A percentile compares a stretch with the other conserved stretches of the same genome.
phyloP scores from a whole-genome alignment of 2,329 filamentous ascomycete genomes.

The Pseudocercospora pini-densiflorae region DNA sequence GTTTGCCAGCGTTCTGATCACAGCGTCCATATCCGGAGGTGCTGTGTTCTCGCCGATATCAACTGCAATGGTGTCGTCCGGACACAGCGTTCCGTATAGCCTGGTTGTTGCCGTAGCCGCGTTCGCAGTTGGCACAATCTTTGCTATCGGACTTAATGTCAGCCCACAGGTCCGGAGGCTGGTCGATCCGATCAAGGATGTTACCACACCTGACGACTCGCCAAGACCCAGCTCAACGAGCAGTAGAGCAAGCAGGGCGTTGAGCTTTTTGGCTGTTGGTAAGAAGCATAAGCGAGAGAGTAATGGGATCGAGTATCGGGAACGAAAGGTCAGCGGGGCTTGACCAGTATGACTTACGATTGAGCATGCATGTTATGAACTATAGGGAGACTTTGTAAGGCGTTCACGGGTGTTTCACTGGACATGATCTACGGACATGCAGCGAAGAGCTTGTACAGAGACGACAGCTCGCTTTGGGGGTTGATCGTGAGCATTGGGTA shows the following conservation, averaged over 20 bases:
- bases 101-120: conserved; percentile 59
- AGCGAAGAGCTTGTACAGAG: background rate
- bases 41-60: conserved; percentile 61
- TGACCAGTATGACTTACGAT: conserved; percentile 4
- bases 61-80: conserved; percentile 48
- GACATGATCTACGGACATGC: conserved; percentile 8
- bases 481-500: background rate
- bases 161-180: conserved; percentile 54
- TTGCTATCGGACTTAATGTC: conserved; percentile 59
- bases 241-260: conserved; percentile 36
- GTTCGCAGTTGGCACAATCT: conserved; percentile 56
- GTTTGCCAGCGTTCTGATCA: conserved; percentile 58
- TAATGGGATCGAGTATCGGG: conserved; percentile 31
- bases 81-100: conserved; percentile 52
- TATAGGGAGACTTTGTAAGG: background rate
- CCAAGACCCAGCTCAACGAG: conserved; percentile 34
- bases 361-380: background rate
- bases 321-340: conserved; percentile 26
- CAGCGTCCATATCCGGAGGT: conserved; percentile 59
- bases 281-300: conserved; percentile 29
- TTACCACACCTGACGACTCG: conserved; percentile 11
- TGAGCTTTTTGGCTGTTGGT: conserved; percentile 38
- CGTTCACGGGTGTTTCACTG: background rate
- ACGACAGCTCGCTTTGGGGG: background rate
- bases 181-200: conserved; percentile 44